A percentile compares a stretch with the other conserved stretches of the same genome.
Conservation (phyloP, 345 rosid species). For the Capsella bursapastoris region DNA sequence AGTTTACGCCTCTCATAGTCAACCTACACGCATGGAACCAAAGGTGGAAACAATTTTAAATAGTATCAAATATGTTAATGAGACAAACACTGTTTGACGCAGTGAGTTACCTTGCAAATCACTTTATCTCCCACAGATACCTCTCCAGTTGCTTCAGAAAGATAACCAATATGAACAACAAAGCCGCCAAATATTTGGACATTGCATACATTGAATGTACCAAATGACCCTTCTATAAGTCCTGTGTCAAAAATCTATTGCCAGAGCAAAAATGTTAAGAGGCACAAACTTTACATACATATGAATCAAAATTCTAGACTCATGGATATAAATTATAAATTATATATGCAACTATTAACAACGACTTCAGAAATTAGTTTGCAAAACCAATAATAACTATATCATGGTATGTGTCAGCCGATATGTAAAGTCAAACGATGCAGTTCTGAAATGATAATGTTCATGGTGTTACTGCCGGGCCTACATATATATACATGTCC, state of each 20-base stretch:
- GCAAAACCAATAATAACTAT: not conserved
- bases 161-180: conserved; percentile 83
- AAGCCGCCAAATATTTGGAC: conserved; percentile 95
- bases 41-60: conserved; percentile 3
- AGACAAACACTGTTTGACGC: conserved; percentile 8
- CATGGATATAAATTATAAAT: conserved; percentile 13
- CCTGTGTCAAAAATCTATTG: conserved; percentile 83
- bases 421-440: conserved; percentile 3
- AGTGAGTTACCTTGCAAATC: conserved; percentile 67
- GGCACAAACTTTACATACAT: too few relatives aligned
- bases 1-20: conserved; percentile 88
- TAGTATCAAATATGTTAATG: conserved; percentile 9
- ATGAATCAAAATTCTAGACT: too few relatives aligned
- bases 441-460: conserved; percentile 20
- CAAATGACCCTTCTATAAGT: conserved; percentile 72
- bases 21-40: conserved; percentile 55
- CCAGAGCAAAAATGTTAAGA: too few relatives aligned
- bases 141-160: conserved; percentile 51
- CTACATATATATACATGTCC: conserved; percentile 3
- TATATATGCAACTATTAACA: not conserved
- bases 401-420: conserved; percentile 5
- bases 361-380: not conserved
- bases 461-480: not conserved
- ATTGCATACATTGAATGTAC: conserved; percentile 74
- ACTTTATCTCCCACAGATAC: conserved; percentile 74